Evolutionary conservation across 805 yeast genomes (phyloP), one percentile per base, ranked within the genome.

Genomic region (Kurtzmaniella fragi): DNA sequence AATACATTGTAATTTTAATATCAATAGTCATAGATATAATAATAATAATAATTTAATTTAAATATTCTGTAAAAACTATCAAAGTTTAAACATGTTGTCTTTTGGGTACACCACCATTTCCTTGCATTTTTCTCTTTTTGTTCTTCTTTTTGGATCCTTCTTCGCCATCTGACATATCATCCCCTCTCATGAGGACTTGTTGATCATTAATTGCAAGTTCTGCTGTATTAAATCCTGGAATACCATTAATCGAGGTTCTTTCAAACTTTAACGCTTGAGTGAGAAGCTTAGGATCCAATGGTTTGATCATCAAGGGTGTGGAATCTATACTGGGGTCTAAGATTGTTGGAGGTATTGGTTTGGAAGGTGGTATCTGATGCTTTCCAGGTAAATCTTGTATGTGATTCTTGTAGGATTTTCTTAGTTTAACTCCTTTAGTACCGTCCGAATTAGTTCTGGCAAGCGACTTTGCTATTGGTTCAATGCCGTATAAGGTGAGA

Each of bases 331-430:
- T 49, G 0, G 74, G 74, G 42, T 68, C 71, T 32, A 68, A 45
- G 20, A 68, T 43, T 17, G 58, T 62, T 14, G 54, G 57, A 6
- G 66, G 64, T 15, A 68, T 42, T 3, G 67, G 67, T 38, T 59
- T 64, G 15, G 48, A 39, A 0, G 57, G 71, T n/a, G 86, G 84
- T 31, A 84, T 78, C 28, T 69, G 70, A 48, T 80, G 86, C 53
- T 81, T 82, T 2, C 90, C 97, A 0, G 96, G 85, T 23, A 93
- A 66, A 49, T 90, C 97, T 29, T 75, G 71, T 11, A 93, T 84
- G 57, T 91, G 98, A 47, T 90, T 89, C 59, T 93, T 93, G 64
- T 93, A 93, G 0, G 97, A 88, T 62, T 93, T 93, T 51, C 99
- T 75, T 40, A 93, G 73, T 62, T 93, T 93, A 29, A 89, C 89